A percentile compares a stretch with the other conserved stretches of the same genome.
Evolutionary conservation across 129 eudicot genomes (phyloP).

Genomic region (Escallonia herrerae): DNA sequence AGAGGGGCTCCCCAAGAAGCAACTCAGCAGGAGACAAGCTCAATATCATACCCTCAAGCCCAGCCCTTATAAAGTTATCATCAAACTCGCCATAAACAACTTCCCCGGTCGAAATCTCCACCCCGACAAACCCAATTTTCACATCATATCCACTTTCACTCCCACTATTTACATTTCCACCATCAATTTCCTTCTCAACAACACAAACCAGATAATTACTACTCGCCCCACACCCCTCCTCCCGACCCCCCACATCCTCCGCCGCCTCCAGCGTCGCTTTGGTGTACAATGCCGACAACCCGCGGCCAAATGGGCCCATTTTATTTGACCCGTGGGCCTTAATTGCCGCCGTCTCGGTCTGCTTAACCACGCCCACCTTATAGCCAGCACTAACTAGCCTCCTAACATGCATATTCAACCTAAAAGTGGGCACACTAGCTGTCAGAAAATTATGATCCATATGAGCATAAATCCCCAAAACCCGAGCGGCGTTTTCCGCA

Average conservation of each 20-base stretch:
- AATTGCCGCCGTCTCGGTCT: slow-evolving; percentile 79
- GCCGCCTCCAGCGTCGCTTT: slow-evolving; percentile 91
- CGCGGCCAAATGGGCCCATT: slow-evolving; percentile 75
- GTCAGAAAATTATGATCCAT: slow-evolving; percentile 86
- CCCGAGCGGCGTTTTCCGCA: slow-evolving; percentile 86
- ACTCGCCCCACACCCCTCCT: slow-evolving; percentile 69
- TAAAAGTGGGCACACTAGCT: slow-evolving; percentile 82
- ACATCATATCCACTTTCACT: slow-evolving; percentile 44
- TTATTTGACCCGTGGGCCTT: slow-evolving; percentile 82
- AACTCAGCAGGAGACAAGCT: slow-evolving; percentile 77
- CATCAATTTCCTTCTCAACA: slow-evolving; percentile 39
- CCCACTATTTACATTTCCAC: slow-evolving; percentile 25
- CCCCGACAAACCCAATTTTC: slow-evolving; percentile 72
- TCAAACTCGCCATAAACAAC: slow-evolving; percentile 78
- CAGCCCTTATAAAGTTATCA: slow-evolving; percentile 64
- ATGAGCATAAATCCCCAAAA: slow-evolving; percentile 85
- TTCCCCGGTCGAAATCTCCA: slow-evolving; percentile 88
- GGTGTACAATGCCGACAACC: slow-evolving; percentile 87
- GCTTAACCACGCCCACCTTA: slow-evolving; percentile 96
- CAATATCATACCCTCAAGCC: slow-evolving; percentile 72
- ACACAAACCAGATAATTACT: slow-evolving; percentile 77
- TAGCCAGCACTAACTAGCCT: slow-evolving; percentile 90
- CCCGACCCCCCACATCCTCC: slow-evolving; percentile 83
- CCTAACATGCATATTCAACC: slow-evolving; percentile 79
- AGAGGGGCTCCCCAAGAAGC: slow-evolving; percentile 65